phyloP scores from a whole-genome alignment of 768 basidiomycete genomes.

The Phylloporus sp. region DNA sequence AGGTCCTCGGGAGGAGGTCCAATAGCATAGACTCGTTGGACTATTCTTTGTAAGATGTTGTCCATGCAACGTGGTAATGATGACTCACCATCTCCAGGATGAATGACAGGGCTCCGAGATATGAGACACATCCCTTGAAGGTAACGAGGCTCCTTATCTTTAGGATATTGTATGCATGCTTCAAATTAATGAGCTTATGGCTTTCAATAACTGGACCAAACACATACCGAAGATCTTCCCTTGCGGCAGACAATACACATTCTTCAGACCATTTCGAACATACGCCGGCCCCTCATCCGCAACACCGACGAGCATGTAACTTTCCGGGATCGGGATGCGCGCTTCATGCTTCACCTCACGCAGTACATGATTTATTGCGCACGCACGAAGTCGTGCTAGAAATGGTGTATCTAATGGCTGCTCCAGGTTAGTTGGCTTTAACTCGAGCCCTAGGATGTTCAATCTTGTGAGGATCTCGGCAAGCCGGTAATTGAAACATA shows the following conservation, averaged over 20 bases:
- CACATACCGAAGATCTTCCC: slow-evolving; percentile 65
- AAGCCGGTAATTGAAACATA: slow-evolving; percentile 48
- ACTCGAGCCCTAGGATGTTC: slow-evolving; percentile 43
- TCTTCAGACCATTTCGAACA: slow-evolving; percentile 39
- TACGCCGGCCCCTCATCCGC: slow-evolving; percentile 81
- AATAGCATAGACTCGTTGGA: slow-evolving; percentile 68
- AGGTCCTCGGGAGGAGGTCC: slow-evolving; percentile 59
- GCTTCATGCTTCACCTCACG: slow-evolving; percentile 75
- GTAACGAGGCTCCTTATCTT: slow-evolving; percentile 48
- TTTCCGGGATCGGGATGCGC: slow-evolving; percentile 65
- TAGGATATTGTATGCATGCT: slow-evolving; percentile 60
- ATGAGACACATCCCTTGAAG: slow-evolving; percentile 60
- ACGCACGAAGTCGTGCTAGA: slow-evolving; percentile 51
- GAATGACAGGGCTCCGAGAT: slow-evolving; percentile 69
- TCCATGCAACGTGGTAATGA: background rate
- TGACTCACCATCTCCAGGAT: slow-evolving; percentile 66
- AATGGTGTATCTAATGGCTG: slow-evolving; percentile 53
- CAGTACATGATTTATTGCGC: slow-evolving; percentile 60
- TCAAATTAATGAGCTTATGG: background rate
- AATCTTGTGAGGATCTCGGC: slow-evolving; percentile 49
- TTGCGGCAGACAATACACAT: slow-evolving; percentile 51
- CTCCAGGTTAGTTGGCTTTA: slow-evolving; percentile 35
- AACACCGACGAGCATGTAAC: slow-evolving; percentile 71
- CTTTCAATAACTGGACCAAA: background rate
- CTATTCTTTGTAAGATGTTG: slow-evolving; percentile 32